Conservation (phyloP, 108 stramenopile species). For the Aurantiochytrium sp. region DNA sequence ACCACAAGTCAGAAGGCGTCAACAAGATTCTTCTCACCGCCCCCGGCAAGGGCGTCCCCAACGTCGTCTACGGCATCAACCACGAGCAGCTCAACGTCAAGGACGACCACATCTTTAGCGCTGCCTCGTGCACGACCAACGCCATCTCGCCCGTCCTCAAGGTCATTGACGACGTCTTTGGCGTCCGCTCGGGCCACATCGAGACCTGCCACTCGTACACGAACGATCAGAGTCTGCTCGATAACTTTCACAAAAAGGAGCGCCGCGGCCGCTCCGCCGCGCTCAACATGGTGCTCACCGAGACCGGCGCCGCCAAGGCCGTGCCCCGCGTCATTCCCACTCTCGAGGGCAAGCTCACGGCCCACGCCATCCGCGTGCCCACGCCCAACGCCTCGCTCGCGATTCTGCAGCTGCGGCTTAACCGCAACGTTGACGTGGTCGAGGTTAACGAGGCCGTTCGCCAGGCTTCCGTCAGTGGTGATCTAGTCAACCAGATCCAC, state of each 20-base stretch:
- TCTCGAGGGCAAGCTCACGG: slow-evolving; percentile 25
- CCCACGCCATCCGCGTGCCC: slow-evolving; percentile 24
- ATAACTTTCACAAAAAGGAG: slow-evolving; percentile 18
- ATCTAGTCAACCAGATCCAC: slow-evolving; percentile 18
- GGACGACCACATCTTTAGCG: not conserved
- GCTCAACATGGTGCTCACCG: slow-evolving; percentile 24
- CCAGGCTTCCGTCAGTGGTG: not conserved
- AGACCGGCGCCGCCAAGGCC: slow-evolving; percentile 25
- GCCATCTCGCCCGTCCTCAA: slow-evolving; percentile 25
- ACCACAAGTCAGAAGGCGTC: slow-evolving; percentile 19
- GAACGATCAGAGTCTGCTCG: slow-evolving; percentile 20
- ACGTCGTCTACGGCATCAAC: slow-evolving; percentile 23
- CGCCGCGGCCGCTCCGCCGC: slow-evolving; percentile 20
- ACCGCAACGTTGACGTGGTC: not conserved
- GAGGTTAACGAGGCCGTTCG: slow-evolving; percentile 3
- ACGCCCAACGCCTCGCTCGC: slow-evolving; percentile 25
- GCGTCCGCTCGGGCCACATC: slow-evolving; percentile 21
- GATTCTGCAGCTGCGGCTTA: not conserved
- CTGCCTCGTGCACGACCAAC: slow-evolving; percentile 29
- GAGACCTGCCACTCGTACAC: slow-evolving; percentile 29
- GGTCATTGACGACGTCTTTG: slow-evolving; percentile 18
- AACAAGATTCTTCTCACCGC: slow-evolving; percentile 24
- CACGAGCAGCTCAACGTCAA: not conserved
- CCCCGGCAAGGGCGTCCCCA: slow-evolving; percentile 5
- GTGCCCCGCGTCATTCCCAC: slow-evolving; percentile 10